Evolutionary conservation across 768 basidiomycete species (phyloP), one percentile per base, ranked within the genome.

Genomic region (Termitomyces sp.): DNA sequence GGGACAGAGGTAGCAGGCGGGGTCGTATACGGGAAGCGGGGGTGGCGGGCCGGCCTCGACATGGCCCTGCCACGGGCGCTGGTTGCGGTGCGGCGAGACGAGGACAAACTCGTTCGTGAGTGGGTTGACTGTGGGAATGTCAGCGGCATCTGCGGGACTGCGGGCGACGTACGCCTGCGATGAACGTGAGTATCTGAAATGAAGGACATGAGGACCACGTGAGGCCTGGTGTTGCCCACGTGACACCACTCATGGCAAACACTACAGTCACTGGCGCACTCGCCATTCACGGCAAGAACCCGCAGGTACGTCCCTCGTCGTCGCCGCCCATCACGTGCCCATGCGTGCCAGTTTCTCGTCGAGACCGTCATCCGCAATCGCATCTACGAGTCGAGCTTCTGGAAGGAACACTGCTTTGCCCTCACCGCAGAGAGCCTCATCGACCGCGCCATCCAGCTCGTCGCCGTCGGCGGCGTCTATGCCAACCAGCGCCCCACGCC

Each of bases 381-480:
- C 60, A 97, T 99, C 59, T 99, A 96, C 78, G 96, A 98, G 71
- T 89, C 90, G 0, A 71, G 79, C 7, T 99, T 84, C 72, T 99
- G 96, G 96, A 99, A 99, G 75, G 96, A 99, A 69, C 93, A 97
- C 64, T 99, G 96, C 69, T 99, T 99, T 69, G 96, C 96, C 22
- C 76, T 99, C 47, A 97, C 93, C 59, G 94, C 97, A 24, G 97
- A 94, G 67, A 88, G 83, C 31, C 76, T 99, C 48, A 98, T 98
- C 62, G 95, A 99, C 74, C 92, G 90, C 66, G 90, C 95, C 5
- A 86, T 96, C 60, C 87, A 87, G 63, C 70, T 94, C 16, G 83
- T 82, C 34, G 83, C 74, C 58, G 86, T 98, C 56, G 97, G 97
- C 10, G 97, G 97, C 14, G 95, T 98, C 10, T 95, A 94, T 73